Conservation (phyloP, 345 rosid genomes). For the Corymbia maculata region DNA sequence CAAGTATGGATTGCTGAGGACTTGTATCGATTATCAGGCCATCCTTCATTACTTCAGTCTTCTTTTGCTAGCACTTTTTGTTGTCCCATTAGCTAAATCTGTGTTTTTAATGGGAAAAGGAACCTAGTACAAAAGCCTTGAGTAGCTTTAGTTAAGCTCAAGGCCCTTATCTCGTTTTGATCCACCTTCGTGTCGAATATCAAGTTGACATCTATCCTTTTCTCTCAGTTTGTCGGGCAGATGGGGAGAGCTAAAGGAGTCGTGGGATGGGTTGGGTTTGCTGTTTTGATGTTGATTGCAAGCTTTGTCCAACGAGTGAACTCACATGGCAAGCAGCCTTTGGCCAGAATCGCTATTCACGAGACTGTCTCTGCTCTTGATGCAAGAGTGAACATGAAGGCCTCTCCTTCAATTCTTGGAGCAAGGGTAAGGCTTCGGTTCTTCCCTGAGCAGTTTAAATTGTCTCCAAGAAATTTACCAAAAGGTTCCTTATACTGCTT, state of each 20-base stretch:
- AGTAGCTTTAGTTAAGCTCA: too few relatives aligned
- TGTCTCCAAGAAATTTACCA: background rate
- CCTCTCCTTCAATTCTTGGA: conserved; percentile 51
- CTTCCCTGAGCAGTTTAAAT: background rate
- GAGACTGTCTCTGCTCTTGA: background rate
- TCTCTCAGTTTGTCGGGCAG: background rate
- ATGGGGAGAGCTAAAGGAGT: background rate
- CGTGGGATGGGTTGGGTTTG: background rate
- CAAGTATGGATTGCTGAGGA: background rate
- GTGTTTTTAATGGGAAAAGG: background rate
- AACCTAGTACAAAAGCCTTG: too few relatives aligned
- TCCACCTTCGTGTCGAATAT: too few relatives aligned
- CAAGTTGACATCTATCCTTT: too few relatives aligned
- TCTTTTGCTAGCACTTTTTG: background rate
- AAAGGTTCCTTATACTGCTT: background rate
- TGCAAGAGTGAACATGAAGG: background rate
- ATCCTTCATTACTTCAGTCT: background rate
- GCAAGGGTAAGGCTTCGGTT: conserved; percentile 6
- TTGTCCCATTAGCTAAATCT: background rate
- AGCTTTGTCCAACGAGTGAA: background rate
- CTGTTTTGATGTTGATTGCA: background rate
- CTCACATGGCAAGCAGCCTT: conserved; percentile 41
- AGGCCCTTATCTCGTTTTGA: too few relatives aligned
- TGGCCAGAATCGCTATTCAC: conserved; percentile 33
- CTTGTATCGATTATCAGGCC: background rate